phyloP scores from a whole-genome alignment of 169 alveolate species.

The Eimeria falciformis region DNA sequence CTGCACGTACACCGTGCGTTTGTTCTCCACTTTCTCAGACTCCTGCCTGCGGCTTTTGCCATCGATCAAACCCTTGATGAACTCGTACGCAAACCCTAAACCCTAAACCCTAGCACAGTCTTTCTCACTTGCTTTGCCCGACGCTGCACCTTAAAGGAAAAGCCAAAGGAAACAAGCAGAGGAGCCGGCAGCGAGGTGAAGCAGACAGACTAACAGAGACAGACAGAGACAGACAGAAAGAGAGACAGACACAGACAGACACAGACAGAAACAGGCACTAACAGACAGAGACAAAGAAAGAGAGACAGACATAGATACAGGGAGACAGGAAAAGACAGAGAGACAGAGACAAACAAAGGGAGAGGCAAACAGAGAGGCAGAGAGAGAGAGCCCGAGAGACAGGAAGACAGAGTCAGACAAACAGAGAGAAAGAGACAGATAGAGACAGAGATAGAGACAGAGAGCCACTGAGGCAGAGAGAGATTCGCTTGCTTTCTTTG shows the following conservation, averaged over 20 bases:
- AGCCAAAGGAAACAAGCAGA: too few relatives aligned
- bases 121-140: too few relatives aligned
- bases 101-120: not conserved
- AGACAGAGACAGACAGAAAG: not conserved
- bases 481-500: not conserved
- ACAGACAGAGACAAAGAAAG: not conserved
- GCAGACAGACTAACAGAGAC: not conserved
- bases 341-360: not conserved
- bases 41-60: constrained; percentile 9
- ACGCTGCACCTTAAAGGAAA: too few relatives aligned
- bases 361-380: too few relatives aligned
- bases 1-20: constrained; percentile 7
- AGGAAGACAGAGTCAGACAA: not conserved
- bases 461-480: not conserved
- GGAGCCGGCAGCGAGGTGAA: too few relatives aligned
- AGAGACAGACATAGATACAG: not conserved
- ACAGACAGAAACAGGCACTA: not conserved
- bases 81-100: not conserved
- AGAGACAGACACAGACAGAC: not conserved
- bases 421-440: not conserved
- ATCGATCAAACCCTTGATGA: constrained; percentile 18
- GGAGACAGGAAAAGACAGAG: not conserved
- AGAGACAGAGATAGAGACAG: not conserved
- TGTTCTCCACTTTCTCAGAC: constrained; percentile 6
- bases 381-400: not conserved